These are phyloP conservation scores for Aspergillus neoniger DNA, from an alignment of 2,329 filamentous ascomycete species.

Conservation along the genomic window DNA sequence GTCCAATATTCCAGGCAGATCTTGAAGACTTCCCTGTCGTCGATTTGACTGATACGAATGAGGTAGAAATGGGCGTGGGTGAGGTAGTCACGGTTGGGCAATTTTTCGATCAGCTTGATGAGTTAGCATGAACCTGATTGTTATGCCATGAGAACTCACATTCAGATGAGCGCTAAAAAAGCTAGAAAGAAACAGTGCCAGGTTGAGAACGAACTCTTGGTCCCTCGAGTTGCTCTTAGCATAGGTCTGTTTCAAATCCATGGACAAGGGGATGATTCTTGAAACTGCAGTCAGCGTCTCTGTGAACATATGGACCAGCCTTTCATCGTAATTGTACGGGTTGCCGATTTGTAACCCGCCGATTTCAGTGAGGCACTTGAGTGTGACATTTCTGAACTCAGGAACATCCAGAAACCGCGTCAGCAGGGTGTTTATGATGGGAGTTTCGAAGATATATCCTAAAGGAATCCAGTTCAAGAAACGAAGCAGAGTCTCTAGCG, in stretches of 20 bases:
- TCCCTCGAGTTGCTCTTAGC: slow-evolving; percentile 87
- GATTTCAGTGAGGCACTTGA: slow-evolving; percentile 97
- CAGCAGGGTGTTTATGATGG: slow-evolving; percentile 89
- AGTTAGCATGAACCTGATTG: slow-evolving; percentile 2
- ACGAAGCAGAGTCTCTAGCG: slow-evolving; percentile 87
- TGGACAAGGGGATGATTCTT: slow-evolving; percentile 84
- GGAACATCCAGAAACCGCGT: slow-evolving; percentile 89
- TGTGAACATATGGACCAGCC: slow-evolving; percentile 97
- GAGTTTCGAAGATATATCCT: slow-evolving; percentile 98
- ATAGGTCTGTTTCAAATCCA: slow-evolving; percentile 91
- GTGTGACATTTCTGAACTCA: slow-evolving; percentile 93
- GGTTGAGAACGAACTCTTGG: slow-evolving; percentile 96
- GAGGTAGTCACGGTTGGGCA: slow-evolving; percentile 92
- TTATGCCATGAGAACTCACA: slow-evolving; percentile 49
- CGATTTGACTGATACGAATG: slow-evolving; percentile 96
- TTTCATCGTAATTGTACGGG: slow-evolving; percentile 82
- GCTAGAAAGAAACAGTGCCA: slow-evolving; percentile 93
- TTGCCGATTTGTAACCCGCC: slow-evolving; percentile 84
- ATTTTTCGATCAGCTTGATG: slow-evolving; percentile 80
- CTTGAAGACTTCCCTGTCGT: slow-evolving; percentile 99
- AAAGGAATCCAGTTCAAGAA: slow-evolving; percentile 99
- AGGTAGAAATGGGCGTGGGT: slow-evolving; percentile 97
- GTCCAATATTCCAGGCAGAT: slow-evolving; percentile 99
- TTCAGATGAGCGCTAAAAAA: slow-evolving; percentile 93
- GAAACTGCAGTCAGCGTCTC: slow-evolving; percentile 91